Conservation (phyloP, 1,284 basidiomycete genomes). For the Cystobasidium slooffiae region DNA sequence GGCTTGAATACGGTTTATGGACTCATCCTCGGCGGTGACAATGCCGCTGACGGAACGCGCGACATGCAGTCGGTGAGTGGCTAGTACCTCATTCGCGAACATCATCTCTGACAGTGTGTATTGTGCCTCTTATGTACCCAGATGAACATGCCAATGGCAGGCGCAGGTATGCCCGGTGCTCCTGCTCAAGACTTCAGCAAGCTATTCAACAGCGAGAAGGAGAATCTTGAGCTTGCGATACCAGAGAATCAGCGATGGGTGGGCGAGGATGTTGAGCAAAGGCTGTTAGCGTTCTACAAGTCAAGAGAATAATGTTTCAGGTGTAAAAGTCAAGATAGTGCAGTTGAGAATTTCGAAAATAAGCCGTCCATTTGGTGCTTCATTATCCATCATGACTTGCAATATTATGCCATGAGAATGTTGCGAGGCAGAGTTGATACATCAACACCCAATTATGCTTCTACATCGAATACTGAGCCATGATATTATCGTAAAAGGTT, state of each 20-base stretch:
- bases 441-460: neutral
- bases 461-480: neutral
- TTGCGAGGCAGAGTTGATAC: neutral
- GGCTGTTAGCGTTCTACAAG: slow-evolving; percentile 72
- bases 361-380: too few relatives aligned
- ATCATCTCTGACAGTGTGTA: too few relatives aligned
- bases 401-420: too few relatives aligned
- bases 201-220: slow-evolving; percentile 86
- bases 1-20: slow-evolving; percentile 94
- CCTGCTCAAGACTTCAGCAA: slow-evolving; percentile 79
- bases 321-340: neutral
- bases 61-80: slow-evolving; percentile 73
- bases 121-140: neutral
- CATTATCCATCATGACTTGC: too few relatives aligned
- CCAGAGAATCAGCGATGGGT: slow-evolving; percentile 71
- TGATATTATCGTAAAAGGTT: neutral
- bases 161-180: slow-evolving; percentile 50
- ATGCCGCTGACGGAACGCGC: slow-evolving; percentile 75
- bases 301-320: neutral
- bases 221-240: slow-evolving; percentile 89
- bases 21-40: slow-evolving; percentile 87
- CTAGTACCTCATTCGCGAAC: slow-evolving; percentile 58
- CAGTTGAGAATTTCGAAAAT: too few relatives aligned
- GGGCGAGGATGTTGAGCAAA: slow-evolving; percentile 75
- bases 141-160: slow-evolving; percentile 44